These are phyloP conservation scores for Tulasnella sp. DNA, from an alignment of 768 basidiomycete species.

Conservation along the genomic window DNA sequence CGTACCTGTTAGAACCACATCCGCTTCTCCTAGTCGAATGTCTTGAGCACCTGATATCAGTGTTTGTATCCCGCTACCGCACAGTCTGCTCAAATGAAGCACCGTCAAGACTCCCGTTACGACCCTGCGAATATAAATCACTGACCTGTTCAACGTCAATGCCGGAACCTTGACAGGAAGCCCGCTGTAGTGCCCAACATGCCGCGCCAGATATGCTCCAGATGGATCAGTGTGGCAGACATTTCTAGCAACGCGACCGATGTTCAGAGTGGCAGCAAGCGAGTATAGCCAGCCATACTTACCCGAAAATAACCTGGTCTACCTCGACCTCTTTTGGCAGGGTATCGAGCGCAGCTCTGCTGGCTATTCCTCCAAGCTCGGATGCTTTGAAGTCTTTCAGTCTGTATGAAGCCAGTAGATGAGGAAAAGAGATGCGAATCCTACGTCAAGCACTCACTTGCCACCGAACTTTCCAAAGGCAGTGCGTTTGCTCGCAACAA, in stretches of 20 bases:
- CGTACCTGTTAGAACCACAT: conserved; percentile 30
- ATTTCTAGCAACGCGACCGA: conserved; percentile 20
- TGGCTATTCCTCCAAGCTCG: conserved; percentile 29
- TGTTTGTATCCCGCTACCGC: conserved; percentile 31
- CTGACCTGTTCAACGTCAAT: conserved; percentile 29
- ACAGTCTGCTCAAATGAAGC: conserved; percentile 23
- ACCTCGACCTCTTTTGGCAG: conserved; percentile 28
- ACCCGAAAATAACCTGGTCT: conserved; percentile 33
- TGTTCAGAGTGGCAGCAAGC: background rate
- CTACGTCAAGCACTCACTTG: conserved; percentile 19
- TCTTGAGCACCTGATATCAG: conserved; percentile 30
- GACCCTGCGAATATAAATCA: background rate
- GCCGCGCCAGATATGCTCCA: conserved; percentile 29
- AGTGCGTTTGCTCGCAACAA: conserved; percentile 28
- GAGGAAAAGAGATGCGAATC: background rate
- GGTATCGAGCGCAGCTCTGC: conserved; percentile 30
- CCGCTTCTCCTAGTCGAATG: conserved; percentile 29
- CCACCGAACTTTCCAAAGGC: conserved; percentile 32
- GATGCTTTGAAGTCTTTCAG: conserved; percentile 28
- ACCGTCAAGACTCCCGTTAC: background rate
- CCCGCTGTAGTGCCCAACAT: conserved; percentile 31
- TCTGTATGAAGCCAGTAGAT: conserved; percentile 2
- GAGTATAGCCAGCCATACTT: conserved; percentile 4
- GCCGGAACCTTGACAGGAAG: conserved; percentile 28
- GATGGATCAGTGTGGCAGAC: conserved; percentile 30